These are phyloP conservation scores for Trichocladium uniseriatum DNA, from an alignment of 495 filamentous ascomycete species.

Conservation along the genomic window DNA sequence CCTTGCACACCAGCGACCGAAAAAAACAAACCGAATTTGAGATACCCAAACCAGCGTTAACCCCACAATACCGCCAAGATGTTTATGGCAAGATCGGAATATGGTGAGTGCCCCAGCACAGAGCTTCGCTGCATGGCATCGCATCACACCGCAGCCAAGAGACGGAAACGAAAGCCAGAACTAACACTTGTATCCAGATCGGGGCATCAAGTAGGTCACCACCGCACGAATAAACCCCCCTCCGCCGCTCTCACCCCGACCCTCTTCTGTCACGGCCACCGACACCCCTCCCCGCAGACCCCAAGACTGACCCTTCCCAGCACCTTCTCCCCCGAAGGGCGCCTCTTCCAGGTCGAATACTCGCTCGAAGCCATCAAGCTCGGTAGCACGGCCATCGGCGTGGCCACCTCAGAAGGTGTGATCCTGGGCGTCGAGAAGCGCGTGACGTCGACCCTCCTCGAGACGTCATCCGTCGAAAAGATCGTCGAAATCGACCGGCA, in stretches of 20 bases:
- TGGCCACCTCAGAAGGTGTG: slow-evolving; percentile 86
- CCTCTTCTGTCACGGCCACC: slow-evolving; percentile 2
- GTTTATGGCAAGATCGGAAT: slow-evolving; percentile 99
- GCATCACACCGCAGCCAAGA: not conserved
- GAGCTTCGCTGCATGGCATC: not conserved
- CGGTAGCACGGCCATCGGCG: slow-evolving; percentile 94
- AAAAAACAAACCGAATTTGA: slow-evolving; percentile 4
- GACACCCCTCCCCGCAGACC: not conserved
- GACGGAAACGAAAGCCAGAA: slow-evolving; percentile 17
- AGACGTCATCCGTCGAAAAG: slow-evolving; percentile 96
- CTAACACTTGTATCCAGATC: slow-evolving; percentile 53
- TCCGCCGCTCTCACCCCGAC: not conserved
- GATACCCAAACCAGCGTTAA: slow-evolving; percentile 9
- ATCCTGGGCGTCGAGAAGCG: slow-evolving; percentile 98
- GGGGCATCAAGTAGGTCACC: slow-evolving; percentile 85
- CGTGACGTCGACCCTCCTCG: slow-evolving; percentile 91
- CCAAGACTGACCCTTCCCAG: slow-evolving; percentile 34
- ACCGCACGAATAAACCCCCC: no score
- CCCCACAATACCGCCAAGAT: slow-evolving; percentile 51
- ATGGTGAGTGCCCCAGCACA: slow-evolving; percentile 50
- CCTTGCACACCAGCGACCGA: not conserved
- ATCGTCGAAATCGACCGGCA: slow-evolving; percentile 98
- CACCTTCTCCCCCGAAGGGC: slow-evolving; percentile 99
- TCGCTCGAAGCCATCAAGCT: slow-evolving; percentile 99
- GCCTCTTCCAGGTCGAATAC: slow-evolving; percentile 99